Evolutionary conservation across 805 yeast genomes (phyloP).

Genomic region (Candida xyloterini): DNA sequence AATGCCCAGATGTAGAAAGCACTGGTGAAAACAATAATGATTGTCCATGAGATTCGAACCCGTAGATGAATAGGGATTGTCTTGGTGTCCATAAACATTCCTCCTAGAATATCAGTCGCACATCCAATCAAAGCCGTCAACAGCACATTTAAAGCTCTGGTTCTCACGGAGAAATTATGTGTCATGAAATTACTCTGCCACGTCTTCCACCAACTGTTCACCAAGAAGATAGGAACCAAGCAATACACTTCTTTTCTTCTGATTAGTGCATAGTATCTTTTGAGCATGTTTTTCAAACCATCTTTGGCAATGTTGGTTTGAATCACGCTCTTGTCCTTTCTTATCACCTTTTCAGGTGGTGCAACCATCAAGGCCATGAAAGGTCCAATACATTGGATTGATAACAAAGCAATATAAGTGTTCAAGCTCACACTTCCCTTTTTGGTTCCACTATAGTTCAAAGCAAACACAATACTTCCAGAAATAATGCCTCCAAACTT

Average conservation of each 20-base stretch:
- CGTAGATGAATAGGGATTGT: constrained; percentile 13
- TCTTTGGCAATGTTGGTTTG: constrained; percentile 10
- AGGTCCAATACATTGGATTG: constrained; percentile 27
- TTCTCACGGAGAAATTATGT: constrained; percentile 25
- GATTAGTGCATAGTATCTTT: constrained; percentile 7
- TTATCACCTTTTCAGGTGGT: constrained; percentile 28
- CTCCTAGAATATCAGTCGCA: constrained; percentile 20
- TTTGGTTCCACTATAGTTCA: constrained; percentile 14
- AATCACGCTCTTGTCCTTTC: constrained; percentile 27
- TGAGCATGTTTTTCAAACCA: constrained; percentile 7
- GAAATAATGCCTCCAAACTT: constrained; percentile 28
- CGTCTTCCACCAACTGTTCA: constrained; percentile 24
- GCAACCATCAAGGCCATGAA: constrained; percentile 22
- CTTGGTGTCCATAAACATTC: constrained; percentile 19
- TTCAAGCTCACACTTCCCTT: constrained; percentile 25
- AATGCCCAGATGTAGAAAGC: constrained; percentile 24
- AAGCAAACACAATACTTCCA: constrained; percentile 23
- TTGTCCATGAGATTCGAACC: constrained; percentile 19
- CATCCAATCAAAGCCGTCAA: constrained; percentile 22
- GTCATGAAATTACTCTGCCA: constrained; percentile 25
- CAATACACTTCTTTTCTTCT: constrained; percentile 19
- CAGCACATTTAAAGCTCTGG: constrained; percentile 27
- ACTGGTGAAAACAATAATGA: constrained; percentile 7
- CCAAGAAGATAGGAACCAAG: constrained; percentile 22
- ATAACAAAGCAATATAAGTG: constrained; percentile 26